Evolutionary conservation across 78 protist genomes (phyloP).

Genomic region (Emiliania huxleyi): DNA sequence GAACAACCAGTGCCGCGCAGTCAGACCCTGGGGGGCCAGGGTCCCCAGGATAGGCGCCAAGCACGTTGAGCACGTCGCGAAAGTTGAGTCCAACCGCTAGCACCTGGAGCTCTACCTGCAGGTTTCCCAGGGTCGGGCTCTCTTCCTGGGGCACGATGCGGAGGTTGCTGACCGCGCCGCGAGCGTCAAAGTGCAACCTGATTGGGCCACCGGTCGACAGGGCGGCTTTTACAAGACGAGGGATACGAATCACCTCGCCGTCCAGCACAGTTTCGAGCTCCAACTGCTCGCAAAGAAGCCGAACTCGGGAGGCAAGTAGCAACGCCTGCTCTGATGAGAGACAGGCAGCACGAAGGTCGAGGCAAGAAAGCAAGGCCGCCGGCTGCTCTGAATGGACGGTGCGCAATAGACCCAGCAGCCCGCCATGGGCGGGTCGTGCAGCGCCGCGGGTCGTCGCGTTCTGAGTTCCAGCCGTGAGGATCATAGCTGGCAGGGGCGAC

Average conservation of each 20-base stretch:
- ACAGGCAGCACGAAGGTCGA: background rate
- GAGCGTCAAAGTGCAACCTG: background rate
- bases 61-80: conserved; percentile 4
- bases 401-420: background rate
- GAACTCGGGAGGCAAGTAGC: background rate
- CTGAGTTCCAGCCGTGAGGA: background rate
- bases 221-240: background rate
- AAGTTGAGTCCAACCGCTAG: background rate
- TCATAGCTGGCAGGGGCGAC: background rate
- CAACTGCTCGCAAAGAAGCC: background rate
- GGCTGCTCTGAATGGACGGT: background rate
- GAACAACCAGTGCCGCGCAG: background rate
- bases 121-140: background rate
- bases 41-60: background rate
- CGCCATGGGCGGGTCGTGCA: background rate
- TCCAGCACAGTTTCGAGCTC: background rate
- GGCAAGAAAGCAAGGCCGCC: background rate
- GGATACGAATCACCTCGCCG: background rate
- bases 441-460: background rate
- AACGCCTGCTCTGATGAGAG: background rate
- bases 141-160: background rate
- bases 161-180: background rate
- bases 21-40: background rate
- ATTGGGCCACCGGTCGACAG: background rate
- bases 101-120: background rate